phyloP scores from a whole-genome alignment of 148 eudicot species.

The Vaccinium macrocarpon region DNA sequence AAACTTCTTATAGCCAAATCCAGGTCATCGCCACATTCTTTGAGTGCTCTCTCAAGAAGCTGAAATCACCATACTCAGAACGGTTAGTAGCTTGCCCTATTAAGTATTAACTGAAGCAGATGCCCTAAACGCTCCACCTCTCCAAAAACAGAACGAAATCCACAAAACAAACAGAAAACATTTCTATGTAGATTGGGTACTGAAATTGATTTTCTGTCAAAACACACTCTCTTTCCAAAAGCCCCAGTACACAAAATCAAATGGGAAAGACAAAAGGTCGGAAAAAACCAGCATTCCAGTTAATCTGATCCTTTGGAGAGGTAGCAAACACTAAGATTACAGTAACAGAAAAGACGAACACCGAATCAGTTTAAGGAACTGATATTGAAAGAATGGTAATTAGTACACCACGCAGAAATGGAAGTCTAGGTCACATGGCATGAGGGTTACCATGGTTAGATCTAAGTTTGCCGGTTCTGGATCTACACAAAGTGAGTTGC shows the following conservation, averaged over 20 bases:
- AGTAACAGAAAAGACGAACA: not conserved
- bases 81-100: not conserved
- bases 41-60: constrained; percentile 75
- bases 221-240: not conserved
- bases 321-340: not conserved
- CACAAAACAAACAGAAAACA: not conserved
- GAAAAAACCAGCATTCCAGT: not conserved
- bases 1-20: constrained; percentile 73
- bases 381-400: not conserved
- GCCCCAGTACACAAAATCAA: not conserved
- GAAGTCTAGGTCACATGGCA: not conserved
- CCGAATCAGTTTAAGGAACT: constrained; percentile 8
- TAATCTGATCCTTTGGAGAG: not conserved
- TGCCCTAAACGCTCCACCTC: not conserved
- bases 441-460: constrained; percentile 7
- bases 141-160: not conserved
- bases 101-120: not conserved
- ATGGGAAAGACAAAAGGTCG: not conserved
- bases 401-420: not conserved
- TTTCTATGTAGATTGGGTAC: not conserved
- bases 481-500: not conserved
- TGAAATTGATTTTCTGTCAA: not conserved
- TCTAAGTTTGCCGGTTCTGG: not conserved
- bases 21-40: constrained; percentile 71
- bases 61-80: constrained; percentile 20